These are phyloP conservation scores for Trichoderma aggressivum DNA, from an alignment of 2,329 filamentous ascomycete species.

Conservation along the genomic window DNA sequence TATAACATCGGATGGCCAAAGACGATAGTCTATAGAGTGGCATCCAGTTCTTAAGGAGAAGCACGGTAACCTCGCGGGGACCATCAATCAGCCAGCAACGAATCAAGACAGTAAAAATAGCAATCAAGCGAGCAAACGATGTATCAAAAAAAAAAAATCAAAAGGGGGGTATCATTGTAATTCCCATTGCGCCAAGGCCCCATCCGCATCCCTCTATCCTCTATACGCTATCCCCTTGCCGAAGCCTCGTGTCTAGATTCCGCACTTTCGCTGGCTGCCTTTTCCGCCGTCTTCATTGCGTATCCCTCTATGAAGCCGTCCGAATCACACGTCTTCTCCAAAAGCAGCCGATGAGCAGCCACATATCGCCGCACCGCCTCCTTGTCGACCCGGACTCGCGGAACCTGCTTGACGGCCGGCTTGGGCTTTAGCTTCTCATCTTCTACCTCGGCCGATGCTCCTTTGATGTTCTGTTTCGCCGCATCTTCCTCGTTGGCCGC, in stretches of 20 bases:
- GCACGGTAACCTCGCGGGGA: not conserved
- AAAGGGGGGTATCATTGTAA: slow-evolving; percentile 20
- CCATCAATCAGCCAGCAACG: rapidly evolving
- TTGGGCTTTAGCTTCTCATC: slow-evolving; percentile 30
- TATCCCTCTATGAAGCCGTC: slow-evolving; percentile 71
- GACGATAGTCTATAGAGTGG: not conserved
- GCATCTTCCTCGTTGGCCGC: slow-evolving; percentile 23
- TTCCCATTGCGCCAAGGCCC: not conserved
- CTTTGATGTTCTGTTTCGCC: slow-evolving; percentile 4
- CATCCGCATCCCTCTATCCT: not conserved
- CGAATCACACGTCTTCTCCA: slow-evolving; percentile 67
- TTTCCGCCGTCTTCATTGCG: slow-evolving; percentile 44
- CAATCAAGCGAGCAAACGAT: not conserved
- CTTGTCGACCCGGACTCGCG: slow-evolving; percentile 52
- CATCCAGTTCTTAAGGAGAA: not conserved
- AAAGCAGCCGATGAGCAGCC: slow-evolving; percentile 55
- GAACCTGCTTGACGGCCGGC: slow-evolving; percentile 33
- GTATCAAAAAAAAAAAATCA: not conserved
- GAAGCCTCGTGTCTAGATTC: slow-evolving; percentile 22
- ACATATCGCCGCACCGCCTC: slow-evolving; percentile 64
- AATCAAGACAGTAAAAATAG: not conserved
- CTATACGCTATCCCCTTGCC: not conserved
- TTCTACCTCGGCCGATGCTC: slow-evolving; percentile 19
- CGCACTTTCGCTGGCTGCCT: slow-evolving; percentile 33
- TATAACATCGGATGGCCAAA: not conserved